Base-by-base conservation (phyloP, 2,329 filamentous ascomycete genomes). In the Parastagonospora nodorum region DNA sequence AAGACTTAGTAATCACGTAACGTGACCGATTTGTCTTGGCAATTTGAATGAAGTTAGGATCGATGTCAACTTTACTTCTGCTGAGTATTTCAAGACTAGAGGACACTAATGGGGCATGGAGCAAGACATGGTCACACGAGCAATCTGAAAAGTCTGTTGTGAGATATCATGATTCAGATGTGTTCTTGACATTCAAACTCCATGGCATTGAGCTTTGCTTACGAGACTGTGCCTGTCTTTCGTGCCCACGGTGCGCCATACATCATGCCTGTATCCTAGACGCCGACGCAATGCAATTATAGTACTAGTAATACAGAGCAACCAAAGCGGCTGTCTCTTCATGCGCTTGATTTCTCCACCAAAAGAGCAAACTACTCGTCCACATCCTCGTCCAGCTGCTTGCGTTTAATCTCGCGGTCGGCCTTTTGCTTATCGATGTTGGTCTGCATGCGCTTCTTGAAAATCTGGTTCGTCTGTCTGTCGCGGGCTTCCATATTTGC, bases 351-450 rank as follows among this genome's bases (percentile, higher is more conserved):
- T 27, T 27, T 14, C 16, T 24, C 15, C 14, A 9, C 35, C 11
- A 28, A 24, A 12, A 27, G 9, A 33, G 24, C 12, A 12, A 19
- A 19, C 42, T 56, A 58, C 40, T 66, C 63, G 32, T 63, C 60
- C 19, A 51, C 52, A 40, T 67, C 70, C 27, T 68, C 68, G 10
- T 69, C 61, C 37, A 71, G 57, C 45, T 77, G 78, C 73, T 84
- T 84, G 43, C 83, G 66, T 51, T 81, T 76, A 57, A 84, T 66
- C 55, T 84, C 80, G n/a, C 76, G 74, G 67, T 80, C 78, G 11
- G 60, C 56, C 38, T 61, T 58, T 47, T 84, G 67, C 46, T 75
- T 78, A 27, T 77, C 72, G 39, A 84, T 74, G 50, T 78, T 80
- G 37, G 75, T 74, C 59, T 77, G 71, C 47, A 81, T 69, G 48